A percentile compares a stretch with the other conserved stretches of the same genome.
phyloP scores from a whole-genome alignment of 2,329 filamentous ascomycete species.

The Metarhizium brunneum region DNA sequence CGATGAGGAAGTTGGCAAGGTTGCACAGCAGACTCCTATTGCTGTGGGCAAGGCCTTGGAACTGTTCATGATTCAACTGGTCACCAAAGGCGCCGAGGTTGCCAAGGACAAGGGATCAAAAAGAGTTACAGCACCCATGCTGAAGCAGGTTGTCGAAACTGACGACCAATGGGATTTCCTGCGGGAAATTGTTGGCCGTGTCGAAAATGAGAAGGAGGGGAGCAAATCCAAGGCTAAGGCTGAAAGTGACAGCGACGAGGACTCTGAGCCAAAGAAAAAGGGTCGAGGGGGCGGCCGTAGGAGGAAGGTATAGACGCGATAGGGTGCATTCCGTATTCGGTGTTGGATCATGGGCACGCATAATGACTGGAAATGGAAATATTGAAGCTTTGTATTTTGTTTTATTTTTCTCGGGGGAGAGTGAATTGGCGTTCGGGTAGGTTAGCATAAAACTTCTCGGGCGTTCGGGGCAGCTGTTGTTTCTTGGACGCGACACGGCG shows the following conservation, averaged over 20 bases:
- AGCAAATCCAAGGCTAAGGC: constrained; percentile 32
- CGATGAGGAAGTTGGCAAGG: constrained; percentile 96
- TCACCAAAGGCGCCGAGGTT: constrained; percentile 78
- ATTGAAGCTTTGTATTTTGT: neutral
- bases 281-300: constrained; percentile 38
- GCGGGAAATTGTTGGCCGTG: constrained; percentile 78
- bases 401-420: neutral
- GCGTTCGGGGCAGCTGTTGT: constrained; percentile 12
- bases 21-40: constrained; percentile 93
- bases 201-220: constrained; percentile 50
- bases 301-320: constrained; percentile 27
- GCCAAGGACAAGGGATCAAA: constrained; percentile 78
- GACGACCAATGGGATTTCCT: constrained; percentile 95
- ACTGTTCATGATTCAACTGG: constrained; percentile 93
- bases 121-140: constrained; percentile 78
- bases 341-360: neutral
- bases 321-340: neutral
- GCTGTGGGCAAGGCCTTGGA: constrained; percentile 94
- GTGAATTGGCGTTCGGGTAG: constrained; percentile 14
- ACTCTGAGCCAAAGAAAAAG: constrained; percentile 38
- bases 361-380: constrained; percentile 17
- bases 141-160: constrained; percentile 81
- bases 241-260: constrained; percentile 46
- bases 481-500: neutral
- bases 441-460: constrained; percentile 14